These are phyloP conservation scores for Triticum dicoccoides DNA, from an alignment of 176 grass and related monocot species.

Conservation along the genomic window DNA sequence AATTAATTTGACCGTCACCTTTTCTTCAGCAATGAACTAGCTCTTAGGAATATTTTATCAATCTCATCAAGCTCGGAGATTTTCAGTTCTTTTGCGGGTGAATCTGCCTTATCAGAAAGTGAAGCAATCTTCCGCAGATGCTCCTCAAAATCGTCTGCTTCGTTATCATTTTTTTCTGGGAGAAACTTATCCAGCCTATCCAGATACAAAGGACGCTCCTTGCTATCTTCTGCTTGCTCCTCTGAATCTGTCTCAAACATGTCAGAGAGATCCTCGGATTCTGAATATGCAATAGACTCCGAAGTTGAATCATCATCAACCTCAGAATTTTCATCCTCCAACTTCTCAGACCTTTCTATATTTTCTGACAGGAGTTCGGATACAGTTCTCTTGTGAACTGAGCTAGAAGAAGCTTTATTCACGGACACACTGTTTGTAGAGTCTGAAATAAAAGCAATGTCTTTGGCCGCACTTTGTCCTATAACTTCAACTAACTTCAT, in stretches of 20 bases:
- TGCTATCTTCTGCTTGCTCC: constrained; percentile 40
- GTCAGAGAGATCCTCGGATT: constrained; percentile 82
- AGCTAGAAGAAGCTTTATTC: constrained; percentile 14
- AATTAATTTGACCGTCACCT: constrained; percentile 34
- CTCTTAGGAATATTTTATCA: constrained; percentile 95
- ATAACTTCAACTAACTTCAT: constrained; percentile 68
- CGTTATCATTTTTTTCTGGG: constrained; percentile 40
- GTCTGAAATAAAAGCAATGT: constrained; percentile 29
- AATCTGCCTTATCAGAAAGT: constrained; percentile 54
- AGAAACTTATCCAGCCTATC: constrained; percentile 82
- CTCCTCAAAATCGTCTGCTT: constrained; percentile 79
- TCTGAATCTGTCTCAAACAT: constrained; percentile 92
- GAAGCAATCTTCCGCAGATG: constrained; percentile 80
- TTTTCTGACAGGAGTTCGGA: constrained; percentile 41
- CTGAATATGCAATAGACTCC: constrained; percentile 58
- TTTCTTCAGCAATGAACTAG: constrained; percentile 86
- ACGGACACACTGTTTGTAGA: constrained; percentile 4
- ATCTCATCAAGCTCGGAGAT: constrained; percentile 84
- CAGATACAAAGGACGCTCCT: constrained; percentile 58
- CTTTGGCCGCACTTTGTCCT: constrained; percentile 16
- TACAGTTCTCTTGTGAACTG: constrained; percentile 31
- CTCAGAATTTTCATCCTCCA: constrained; percentile 42
- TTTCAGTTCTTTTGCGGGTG: constrained; percentile 67
- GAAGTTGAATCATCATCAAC: constrained; percentile 45
- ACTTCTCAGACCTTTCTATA: constrained; percentile 27